Evolutionary conservation across 164 flowering plant species (phyloP).

Genomic region (Litsea cubeba): DNA sequence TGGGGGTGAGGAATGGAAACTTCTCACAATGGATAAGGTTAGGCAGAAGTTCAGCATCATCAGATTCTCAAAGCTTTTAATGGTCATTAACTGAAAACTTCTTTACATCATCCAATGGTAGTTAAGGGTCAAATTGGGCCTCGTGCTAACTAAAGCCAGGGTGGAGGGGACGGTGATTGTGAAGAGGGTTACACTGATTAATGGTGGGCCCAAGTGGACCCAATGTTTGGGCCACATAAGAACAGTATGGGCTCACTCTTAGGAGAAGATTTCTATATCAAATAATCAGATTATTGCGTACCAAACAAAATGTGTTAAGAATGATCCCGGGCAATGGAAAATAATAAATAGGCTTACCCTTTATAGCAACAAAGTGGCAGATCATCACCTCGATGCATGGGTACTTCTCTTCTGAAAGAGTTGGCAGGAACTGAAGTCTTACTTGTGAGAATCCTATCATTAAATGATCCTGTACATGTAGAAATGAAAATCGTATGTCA

Average conservation of each 20-base stretch:
- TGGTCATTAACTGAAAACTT: no score
- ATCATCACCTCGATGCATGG: background rate
- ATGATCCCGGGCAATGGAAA: background rate
- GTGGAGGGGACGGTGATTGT: background rate
- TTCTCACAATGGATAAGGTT: no score
- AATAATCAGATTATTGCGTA: background rate
- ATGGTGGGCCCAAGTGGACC: background rate
- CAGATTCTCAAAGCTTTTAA: no score
- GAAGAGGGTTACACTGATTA: no score
- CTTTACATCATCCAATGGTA: no score
- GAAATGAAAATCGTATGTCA: background rate
- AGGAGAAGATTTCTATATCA: no score
- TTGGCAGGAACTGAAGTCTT: slow-evolving; percentile 7
- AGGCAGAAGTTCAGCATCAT: no score
- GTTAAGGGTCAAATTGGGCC: no score
- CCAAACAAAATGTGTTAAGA: background rate
- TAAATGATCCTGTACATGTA: background rate
- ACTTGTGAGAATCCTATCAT: slow-evolving; percentile 9
- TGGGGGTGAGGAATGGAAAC: no score
- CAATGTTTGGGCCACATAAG: no score
- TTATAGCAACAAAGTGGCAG: background rate
- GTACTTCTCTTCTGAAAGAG: slow-evolving; percentile 1
- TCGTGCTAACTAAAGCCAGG: no score
- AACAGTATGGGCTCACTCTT: no score
- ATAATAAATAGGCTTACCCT: background rate